A percentile compares a stretch with the other conserved stretches of the same genome.
Evolutionary conservation across 306 rosid genomes (phyloP).

Genomic region (Lupinus albus): DNA sequence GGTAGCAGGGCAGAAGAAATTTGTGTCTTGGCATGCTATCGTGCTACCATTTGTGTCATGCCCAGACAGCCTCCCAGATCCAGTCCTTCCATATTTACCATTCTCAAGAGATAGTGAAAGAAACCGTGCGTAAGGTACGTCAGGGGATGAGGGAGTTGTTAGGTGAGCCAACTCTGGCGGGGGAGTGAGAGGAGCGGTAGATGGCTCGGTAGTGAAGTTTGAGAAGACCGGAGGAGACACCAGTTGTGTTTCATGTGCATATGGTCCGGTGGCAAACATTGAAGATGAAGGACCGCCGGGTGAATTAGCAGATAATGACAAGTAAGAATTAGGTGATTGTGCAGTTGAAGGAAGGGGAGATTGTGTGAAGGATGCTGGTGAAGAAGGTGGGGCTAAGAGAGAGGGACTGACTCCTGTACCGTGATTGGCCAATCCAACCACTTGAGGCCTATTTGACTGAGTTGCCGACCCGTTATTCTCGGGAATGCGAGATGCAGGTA

Average conservation of each 20-base stretch:
- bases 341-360: constrained; percentile 95
- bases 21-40: constrained; percentile 73
- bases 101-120: constrained; percentile 73
- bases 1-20: constrained; percentile 97
- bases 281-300: constrained; percentile 97
- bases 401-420: constrained; percentile 79
- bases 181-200: constrained; percentile 98
- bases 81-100: constrained; percentile 70
- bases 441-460: constrained; percentile 85
- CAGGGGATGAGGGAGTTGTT: constrained; percentile 99
- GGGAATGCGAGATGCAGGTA: constrained; percentile 83
- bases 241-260: constrained; percentile 88
- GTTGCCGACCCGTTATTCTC: constrained; percentile 67
- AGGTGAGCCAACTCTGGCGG: constrained; percentile 98
- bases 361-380: constrained; percentile 93
- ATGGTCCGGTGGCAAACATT: constrained; percentile 94
- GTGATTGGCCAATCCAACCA: constrained; percentile 70
- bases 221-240: constrained; percentile 99
- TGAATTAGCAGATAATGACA: constrained; percentile 87
- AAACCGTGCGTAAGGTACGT: constrained; percentile 95
- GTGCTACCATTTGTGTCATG: constrained; percentile 61
- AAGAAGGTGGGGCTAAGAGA: constrained; percentile 95
- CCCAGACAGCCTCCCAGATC: constrained; percentile 73
- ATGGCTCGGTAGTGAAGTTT: constrained; percentile 96
- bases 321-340: constrained; percentile 84